Base-by-base conservation (phyloP, 371 early-diverging fungal genomes). In the Batrachochytrium dendrobatidis region DNA sequence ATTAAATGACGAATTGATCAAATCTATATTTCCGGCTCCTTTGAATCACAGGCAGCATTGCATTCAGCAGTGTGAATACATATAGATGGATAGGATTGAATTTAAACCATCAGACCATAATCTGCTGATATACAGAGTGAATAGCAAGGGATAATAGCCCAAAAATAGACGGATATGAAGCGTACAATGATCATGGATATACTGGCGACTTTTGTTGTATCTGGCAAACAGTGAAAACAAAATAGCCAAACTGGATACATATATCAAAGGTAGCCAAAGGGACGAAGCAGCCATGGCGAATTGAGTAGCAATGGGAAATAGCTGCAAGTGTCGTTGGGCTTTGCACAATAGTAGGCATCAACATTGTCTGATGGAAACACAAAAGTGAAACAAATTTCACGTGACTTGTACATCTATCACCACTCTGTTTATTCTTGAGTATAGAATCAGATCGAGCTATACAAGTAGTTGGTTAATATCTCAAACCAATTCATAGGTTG, bases 231-330 rank as follows among this genome's bases (percentile, higher is more conserved):
- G 39, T 12, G 12, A 39, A n/a, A 39, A 39, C 15, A 39, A 15
- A 39, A 12, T n/a, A 39, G 39, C 39, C 39, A 39, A 39, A n/a
- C 39, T 39, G 39, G 39, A 39, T n/a, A 39, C 39, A 39, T 39
- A 39, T n/a, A 39, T 12, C 12, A 39, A 12, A n/a, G n/a, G n/a
- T 12, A 39, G 39, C 39, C 39, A 39, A 39, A 39, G 12, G 15
- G 39, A 15, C 15, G 39, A 39, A 12, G 39, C 39, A 12, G 39
- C 39, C 39, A 39, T 39, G n/a, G n/a, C n/a, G n/a, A n/a, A n/a
- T n/a, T n/a, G n/a, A n/a, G n/a, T n/a, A n/a, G n/a, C n/a, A n/a
- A n/a, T n/a, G n/a, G n/a, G n/a, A n/a, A n/a, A n/a, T n/a, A n/a
- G n/a, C n/a, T n/a, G n/a, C n/a, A n/a, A n/a, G n/a, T n/a, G n/a